phyloP scores from a whole-genome alignment of 495 filamentous ascomycete genomes.

The Neurospora sp. region DNA sequence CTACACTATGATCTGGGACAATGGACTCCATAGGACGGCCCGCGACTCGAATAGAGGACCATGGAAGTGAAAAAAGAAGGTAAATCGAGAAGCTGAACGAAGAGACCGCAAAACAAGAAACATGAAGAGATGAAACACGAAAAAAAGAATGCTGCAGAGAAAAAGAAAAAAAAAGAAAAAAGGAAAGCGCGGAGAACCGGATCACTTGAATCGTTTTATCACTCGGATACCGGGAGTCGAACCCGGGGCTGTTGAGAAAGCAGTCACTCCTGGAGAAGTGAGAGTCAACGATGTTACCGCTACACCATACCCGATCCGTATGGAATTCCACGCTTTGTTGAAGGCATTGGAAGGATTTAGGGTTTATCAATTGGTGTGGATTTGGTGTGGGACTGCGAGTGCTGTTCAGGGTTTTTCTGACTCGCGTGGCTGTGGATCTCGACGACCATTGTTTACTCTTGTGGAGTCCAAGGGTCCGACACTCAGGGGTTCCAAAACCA shows the following conservation, averaged over 20 bases:
- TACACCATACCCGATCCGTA: neutral
- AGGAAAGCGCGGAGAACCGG: neutral
- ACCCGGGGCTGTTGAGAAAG: neutral
- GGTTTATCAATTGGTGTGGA: neutral
- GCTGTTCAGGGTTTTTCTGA: neutral
- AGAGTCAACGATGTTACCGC: neutral
- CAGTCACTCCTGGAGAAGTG: neutral
- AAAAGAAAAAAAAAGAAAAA: neutral
- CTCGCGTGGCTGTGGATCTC: neutral
- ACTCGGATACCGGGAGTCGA: neutral
- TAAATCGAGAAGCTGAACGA: neutral
- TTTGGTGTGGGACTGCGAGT: neutral
- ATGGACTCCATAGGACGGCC: neutral
- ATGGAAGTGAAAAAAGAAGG: neutral
- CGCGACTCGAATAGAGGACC: neutral
- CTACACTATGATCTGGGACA: neutral
- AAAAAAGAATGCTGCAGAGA: neutral
- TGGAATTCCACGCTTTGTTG: neutral
- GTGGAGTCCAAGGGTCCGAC: neutral
- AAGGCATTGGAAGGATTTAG: neutral
- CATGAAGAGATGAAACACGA: neutral
- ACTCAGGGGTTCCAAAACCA: neutral
- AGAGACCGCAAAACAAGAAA: neutral
- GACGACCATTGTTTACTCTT: neutral
- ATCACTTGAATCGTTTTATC: neutral